phyloP scores from a whole-genome alignment of 2,329 filamentous ascomycete genomes.

The Sporothrix inflata region DNA sequence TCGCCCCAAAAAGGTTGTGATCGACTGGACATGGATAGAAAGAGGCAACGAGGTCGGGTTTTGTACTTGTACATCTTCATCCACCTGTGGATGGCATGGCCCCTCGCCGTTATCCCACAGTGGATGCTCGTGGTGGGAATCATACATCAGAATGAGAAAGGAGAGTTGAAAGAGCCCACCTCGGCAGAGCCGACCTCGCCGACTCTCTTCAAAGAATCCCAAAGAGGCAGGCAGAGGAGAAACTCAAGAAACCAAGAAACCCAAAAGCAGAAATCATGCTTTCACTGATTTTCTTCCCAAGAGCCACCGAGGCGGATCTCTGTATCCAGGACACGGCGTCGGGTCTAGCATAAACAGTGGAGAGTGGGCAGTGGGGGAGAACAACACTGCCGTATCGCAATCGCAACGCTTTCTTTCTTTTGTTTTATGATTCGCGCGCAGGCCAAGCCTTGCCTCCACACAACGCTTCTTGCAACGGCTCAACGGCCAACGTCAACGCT shows the following conservation, averaged over 20 bases:
- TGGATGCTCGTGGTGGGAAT: background rate
- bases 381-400: background rate
- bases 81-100: background rate
- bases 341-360: background rate
- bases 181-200: background rate
- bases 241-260: too few relatives aligned
- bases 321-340: background rate
- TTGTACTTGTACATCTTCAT: background rate
- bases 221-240: too few relatives aligned
- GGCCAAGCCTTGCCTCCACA: background rate
- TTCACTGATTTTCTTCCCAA: background rate
- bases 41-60: background rate
- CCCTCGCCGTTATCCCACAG: background rate
- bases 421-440: background rate
- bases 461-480: background rate
- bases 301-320: constrained; percentile 5
- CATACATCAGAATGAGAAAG: too few relatives aligned
- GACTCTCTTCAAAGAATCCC: background rate
- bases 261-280: background rate
- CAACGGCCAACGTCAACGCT: background rate
- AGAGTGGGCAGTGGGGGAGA: background rate
- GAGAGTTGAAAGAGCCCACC: background rate
- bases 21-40: constrained; percentile 10
- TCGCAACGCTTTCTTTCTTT: constrained; percentile 1
- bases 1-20: background rate